phyloP scores from a whole-genome alignment of 2,329 filamentous ascomycete genomes.

The Diplodia seriata region DNA sequence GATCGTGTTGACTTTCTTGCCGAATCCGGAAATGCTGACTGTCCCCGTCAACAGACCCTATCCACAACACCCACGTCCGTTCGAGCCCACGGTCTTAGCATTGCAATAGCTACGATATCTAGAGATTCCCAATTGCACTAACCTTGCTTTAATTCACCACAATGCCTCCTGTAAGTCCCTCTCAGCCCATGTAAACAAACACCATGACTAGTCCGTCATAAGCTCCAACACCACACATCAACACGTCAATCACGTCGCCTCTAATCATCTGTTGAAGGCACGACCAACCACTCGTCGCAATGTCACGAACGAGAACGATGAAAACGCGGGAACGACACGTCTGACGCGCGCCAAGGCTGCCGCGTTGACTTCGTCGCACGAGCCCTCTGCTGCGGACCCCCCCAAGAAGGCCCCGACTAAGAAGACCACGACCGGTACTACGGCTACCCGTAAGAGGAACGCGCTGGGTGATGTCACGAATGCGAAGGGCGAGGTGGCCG shows the following conservation, averaged over 20 bases:
- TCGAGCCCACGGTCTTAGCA: slow-evolving; percentile 5
- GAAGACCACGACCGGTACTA: slow-evolving; percentile 52
- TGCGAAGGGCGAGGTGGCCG: slow-evolving; percentile 54
- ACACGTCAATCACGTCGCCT: slow-evolving; percentile 33
- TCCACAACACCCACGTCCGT: slow-evolving; percentile 31
- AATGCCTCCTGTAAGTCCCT: slow-evolving; percentile 65
- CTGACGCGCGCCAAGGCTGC: slow-evolving; percentile 93
- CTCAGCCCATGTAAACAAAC: slow-evolving; percentile 31
- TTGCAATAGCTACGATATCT: slow-evolving; percentile 17
- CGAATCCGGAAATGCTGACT: slow-evolving; percentile 30
- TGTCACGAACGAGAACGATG: slow-evolving; percentile 91
- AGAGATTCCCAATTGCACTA: slow-evolving; percentile 33
- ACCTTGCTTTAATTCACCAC: slow-evolving; percentile 48
- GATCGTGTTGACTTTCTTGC: slow-evolving; percentile 19
- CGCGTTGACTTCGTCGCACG: slow-evolving; percentile 63
- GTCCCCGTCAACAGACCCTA: slow-evolving; percentile 27
- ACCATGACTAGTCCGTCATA: not conserved
- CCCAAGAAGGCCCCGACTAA: slow-evolving; percentile 59
- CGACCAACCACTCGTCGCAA: slow-evolving; percentile 76
- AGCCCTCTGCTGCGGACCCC: slow-evolving; percentile 60
- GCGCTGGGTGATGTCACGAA: slow-evolving; percentile 96
- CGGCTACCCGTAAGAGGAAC: slow-evolving; percentile 72
- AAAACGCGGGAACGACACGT: slow-evolving; percentile 80
- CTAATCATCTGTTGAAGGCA: slow-evolving; percentile 62
- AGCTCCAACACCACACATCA: slow-evolving; percentile 4